phyloP scores from a whole-genome alignment of 441 rosid genomes.

The Populus tomentosa region DNA sequence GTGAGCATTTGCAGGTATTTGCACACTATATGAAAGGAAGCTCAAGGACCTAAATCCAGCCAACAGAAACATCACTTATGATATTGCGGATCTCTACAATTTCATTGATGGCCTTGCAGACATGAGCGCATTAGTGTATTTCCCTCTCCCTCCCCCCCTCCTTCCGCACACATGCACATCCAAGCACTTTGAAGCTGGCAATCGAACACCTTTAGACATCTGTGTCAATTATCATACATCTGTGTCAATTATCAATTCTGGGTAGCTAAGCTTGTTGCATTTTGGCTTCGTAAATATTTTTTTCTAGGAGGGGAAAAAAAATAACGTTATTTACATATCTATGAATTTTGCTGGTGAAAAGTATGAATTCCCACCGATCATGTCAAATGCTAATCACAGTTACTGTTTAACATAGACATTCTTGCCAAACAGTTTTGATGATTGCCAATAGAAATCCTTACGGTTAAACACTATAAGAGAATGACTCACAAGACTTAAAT shows the following conservation, averaged over 20 bases:
- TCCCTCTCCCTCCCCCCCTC: constrained; percentile 26
- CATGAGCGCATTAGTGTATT: constrained; percentile 92
- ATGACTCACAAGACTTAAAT: not conserved
- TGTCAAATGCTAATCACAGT: not conserved
- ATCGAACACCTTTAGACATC: not conserved
- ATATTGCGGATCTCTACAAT: constrained; percentile 86
- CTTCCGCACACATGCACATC: not conserved
- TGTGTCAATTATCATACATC: not conserved
- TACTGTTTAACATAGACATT: not conserved
- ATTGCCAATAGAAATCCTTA: not conserved
- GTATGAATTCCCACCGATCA: not conserved
- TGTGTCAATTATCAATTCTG: not conserved
- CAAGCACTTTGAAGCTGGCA: constrained; percentile 1
- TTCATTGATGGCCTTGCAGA: constrained; percentile 94
- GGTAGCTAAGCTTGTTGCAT: not conserved
- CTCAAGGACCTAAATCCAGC: constrained; percentile 89
- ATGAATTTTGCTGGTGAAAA: not conserved
- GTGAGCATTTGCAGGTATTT: constrained; percentile 51
- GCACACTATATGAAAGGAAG: constrained; percentile 88
- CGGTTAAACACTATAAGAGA: not conserved
- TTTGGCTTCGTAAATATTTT: not conserved
- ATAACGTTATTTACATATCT: not conserved
- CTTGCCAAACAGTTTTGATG: not conserved
- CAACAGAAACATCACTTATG: constrained; percentile 66
- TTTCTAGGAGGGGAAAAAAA: not conserved